Evolutionary conservation across 2,329 filamentous ascomycete species (phyloP), one percentile per base, ranked within the genome.

Genomic region (Cytospora chrysosperma): DNA sequence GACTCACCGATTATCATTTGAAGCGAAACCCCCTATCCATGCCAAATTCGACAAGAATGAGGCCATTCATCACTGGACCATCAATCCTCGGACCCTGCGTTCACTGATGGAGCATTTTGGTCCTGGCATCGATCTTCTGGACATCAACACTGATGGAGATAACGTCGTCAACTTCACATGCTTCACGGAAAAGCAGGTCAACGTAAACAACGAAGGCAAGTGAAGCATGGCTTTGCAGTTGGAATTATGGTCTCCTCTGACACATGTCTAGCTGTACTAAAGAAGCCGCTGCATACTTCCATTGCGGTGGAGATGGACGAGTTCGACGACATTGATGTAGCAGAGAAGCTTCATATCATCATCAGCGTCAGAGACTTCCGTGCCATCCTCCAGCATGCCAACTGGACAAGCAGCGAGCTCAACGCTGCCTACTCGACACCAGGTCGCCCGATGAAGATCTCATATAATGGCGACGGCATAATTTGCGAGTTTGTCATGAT

Each of bases 341-440:
- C 92, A 71, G 86, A 91, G 65, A 88, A 89, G 57, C 82, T 93
- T 62, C 91, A 93, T 71, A 90, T 93, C 70, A 85, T 92, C 64
- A 90, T 93, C 71, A 91, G 87, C 69, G 90, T 94, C 71, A 93
- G 92, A 70, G 91, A 94, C 74, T 93, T 93, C 73, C 88, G 90
- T 57, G 88, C 90, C 37, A 91, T 93, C 60, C 86, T 93, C 58
- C 84, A 87, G 37, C 91, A 94, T 74, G 90, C 91, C 12, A 88
- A 88, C 27, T 86, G 87, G 27, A 82, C 88, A 7, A 86, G 86
- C 59, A 86, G 85, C n/a, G 82, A 84, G 53, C 79, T 93, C 17
- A 84, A 82, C 19, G 88, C 89, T 15, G 81, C 81, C 59, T 93
- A 93, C 75, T 93, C 91, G 2, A 78, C 84, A 28, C 90, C 91